These are phyloP conservation scores for Ophiocordyceps camponoti-saundersi DNA, from an alignment of 2,329 filamentous ascomycete species.

Conservation along the genomic window DNA sequence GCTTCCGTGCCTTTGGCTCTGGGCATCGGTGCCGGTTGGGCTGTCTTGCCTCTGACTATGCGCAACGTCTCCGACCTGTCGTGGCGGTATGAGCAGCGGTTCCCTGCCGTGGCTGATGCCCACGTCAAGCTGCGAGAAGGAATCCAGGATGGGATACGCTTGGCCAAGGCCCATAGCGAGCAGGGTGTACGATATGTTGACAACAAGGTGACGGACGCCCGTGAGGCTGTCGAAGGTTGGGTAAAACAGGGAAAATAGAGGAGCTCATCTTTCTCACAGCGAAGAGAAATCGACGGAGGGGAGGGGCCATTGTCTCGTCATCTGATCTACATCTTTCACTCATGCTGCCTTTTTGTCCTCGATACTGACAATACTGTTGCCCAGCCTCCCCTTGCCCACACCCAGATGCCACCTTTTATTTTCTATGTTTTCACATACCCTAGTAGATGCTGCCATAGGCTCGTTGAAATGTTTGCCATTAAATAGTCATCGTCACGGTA, in stretches of 20 bases:
- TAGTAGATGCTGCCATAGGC: no score
- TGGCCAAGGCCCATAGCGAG: slow-evolving; percentile 57
- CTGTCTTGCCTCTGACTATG: slow-evolving; percentile 77
- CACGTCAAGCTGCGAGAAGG: slow-evolving; percentile 58
- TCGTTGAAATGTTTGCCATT: no score
- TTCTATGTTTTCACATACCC: no score
- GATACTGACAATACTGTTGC: no score
- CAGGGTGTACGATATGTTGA: slow-evolving; percentile 58
- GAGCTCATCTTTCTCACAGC: not conserved
- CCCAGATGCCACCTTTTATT: no score
- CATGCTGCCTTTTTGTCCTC: no score
- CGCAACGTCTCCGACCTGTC: slow-evolving; percentile 69
- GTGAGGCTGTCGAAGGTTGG: slow-evolving; percentile 72
- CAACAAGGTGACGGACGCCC: slow-evolving; percentile 59
- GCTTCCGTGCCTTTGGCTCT: slow-evolving; percentile 61
- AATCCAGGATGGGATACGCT: slow-evolving; percentile 51
- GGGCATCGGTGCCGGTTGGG: slow-evolving; percentile 69
- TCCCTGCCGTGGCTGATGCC: slow-evolving; percentile 66
- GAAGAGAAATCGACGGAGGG: not conserved
- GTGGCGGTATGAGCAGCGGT: slow-evolving; percentile 86
- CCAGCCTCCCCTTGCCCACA: no score
- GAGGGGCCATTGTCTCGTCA: slow-evolving; percentile 17
- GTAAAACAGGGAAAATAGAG: slow-evolving; percentile 71
- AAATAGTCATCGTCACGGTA: slow-evolving; percentile 1
- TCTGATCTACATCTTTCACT: no score